A percentile compares a stretch with the other conserved stretches of the same genome.
These are phyloP conservation scores for Hyphodiscus hymeniophilus DNA, from an alignment of 495 filamentous ascomycete species.

Conservation along the genomic window DNA sequence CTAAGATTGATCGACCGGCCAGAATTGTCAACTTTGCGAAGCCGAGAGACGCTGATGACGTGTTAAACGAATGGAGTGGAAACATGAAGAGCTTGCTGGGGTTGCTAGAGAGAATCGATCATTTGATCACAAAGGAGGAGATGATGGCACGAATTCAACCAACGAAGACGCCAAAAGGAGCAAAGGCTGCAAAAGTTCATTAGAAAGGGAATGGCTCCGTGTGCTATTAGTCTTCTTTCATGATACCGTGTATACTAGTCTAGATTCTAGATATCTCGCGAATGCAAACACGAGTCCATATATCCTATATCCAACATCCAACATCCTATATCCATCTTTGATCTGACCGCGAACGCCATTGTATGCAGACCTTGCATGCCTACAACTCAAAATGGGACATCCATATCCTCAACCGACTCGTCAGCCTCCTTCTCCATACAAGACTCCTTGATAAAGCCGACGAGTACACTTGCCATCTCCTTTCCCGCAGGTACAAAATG, in stretches of 20 bases:
- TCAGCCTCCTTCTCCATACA: conserved; percentile 28
- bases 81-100: conserved; percentile 98
- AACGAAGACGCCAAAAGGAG: conserved; percentile 14
- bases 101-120: conserved; percentile 87
- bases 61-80: conserved; percentile 96
- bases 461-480: conserved; percentile 67
- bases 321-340: background rate
- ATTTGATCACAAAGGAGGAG: conserved; percentile 99
- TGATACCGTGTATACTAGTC: conserved; percentile 25
- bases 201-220: conserved; percentile 7
- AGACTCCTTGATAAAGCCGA: conserved; percentile 63
- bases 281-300: conserved; percentile 1
- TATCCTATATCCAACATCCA: background rate
- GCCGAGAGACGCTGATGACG: conserved; percentile 90
- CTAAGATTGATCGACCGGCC: conserved; percentile 93
- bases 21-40: conserved; percentile 88
- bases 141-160: conserved; percentile 98
- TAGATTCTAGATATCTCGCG: conserved; percentile 21
- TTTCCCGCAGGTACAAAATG: conserved; percentile 82
- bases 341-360: conserved; percentile 13
- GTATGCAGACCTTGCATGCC: conserved; percentile 5
- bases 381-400: conserved; percentile 50
- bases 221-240: conserved; percentile 11
- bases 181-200: conserved; percentile 21
- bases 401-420: conserved; percentile 54